Base-by-base conservation (phyloP, 495 filamentous ascomycete species). In the Penicillium coprophilum region DNA sequence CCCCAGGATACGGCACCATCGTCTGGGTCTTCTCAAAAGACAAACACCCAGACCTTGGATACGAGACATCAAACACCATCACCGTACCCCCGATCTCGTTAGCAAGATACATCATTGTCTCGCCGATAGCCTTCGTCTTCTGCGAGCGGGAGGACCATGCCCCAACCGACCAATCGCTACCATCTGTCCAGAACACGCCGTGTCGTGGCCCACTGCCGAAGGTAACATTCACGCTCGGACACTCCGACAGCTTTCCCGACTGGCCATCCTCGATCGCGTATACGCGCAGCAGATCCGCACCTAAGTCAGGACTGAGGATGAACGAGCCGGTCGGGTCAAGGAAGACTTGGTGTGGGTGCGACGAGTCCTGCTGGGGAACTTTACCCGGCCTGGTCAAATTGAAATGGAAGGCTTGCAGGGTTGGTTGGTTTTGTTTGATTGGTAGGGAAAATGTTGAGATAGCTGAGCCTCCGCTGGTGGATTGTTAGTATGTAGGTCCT, bases 341-440 rank as follows among this genome's bases (percentile, higher is more conserved):
- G 59, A 90, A 61, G 28, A 80, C 82, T 51, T 88, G 71, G 60
- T 93, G 89, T 10, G 88, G 87, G 63, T 87, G 88, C n/a, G 89
- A 75, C 4, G 75, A 72, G 7, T 85, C 79, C 73, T 91, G 88
- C 21, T 84, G 82, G 6, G 81, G 71, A 30, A 74, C 61, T 44
- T 78, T 59, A n/a, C 80, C 81, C 1, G 82, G 79, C 6, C 61
- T 55, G 13, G 72, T 59, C 50, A 83, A 62, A 21, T 75, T 78
- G 66, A 80, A 90, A 32, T 66, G 75, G 57, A 82, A 76, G 52
- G 69, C 73, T 58, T 85, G 75, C 21, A 80, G 55, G 17, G 69
- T 55, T 5, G 65, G 46, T 1, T 55, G 46, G 46, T 65, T 52
- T 13, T 45, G 8, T 10, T 45, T 43, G 2, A 75, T 51, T 0